Evolutionary conservation across 2,329 filamentous ascomycete species (phyloP).

Genomic region (Aspergillus flavus): DNA sequence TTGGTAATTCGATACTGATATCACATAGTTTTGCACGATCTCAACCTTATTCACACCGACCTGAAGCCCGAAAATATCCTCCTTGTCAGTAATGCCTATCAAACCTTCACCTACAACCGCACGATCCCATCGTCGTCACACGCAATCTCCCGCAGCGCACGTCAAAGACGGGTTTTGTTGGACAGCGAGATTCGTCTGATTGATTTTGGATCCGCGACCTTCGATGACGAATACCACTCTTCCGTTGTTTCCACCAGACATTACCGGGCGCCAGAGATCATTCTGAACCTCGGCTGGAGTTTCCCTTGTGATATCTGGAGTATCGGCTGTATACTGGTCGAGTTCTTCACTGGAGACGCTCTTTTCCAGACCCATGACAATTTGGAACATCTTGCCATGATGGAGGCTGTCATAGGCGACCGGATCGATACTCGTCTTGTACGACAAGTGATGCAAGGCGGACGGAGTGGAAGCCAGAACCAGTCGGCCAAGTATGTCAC

Average conservation of each 20-base stretch:
- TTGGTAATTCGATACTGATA: conserved; percentile 29
- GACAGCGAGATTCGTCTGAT: conserved; percentile 69
- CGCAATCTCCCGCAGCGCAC: conserved; percentile 58
- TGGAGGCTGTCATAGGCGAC: conserved; percentile 63
- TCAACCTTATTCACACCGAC: conserved; percentile 94
- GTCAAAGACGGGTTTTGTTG: conserved; percentile 64
- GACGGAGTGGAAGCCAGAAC: conserved; percentile 53
- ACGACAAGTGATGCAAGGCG: conserved; percentile 53
- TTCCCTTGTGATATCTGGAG: conserved; percentile 72
- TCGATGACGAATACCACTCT: conserved; percentile 70
- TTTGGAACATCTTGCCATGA: conserved; percentile 69
- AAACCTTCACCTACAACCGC: conserved; percentile 70
- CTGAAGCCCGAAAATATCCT: conserved; percentile 70
- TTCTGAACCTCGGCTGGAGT: conserved; percentile 68
- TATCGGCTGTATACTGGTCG: conserved; percentile 68
- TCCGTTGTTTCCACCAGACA: conserved; percentile 69
- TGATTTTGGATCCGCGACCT: conserved; percentile 69
- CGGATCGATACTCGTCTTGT: conserved; percentile 60
- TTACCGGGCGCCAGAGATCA: conserved; percentile 69
- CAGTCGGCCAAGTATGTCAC: conserved; percentile 58
- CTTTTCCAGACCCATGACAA: conserved; percentile 71
- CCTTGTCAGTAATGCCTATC: conserved; percentile 65
- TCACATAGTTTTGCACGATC: conserved; percentile 79
- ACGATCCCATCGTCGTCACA: conserved; percentile 67
- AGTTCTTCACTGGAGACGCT: conserved; percentile 70